These are phyloP conservation scores for Thelonectria discophora DNA, from an alignment of 2,329 filamentous ascomycete species.

Conservation along the genomic window DNA sequence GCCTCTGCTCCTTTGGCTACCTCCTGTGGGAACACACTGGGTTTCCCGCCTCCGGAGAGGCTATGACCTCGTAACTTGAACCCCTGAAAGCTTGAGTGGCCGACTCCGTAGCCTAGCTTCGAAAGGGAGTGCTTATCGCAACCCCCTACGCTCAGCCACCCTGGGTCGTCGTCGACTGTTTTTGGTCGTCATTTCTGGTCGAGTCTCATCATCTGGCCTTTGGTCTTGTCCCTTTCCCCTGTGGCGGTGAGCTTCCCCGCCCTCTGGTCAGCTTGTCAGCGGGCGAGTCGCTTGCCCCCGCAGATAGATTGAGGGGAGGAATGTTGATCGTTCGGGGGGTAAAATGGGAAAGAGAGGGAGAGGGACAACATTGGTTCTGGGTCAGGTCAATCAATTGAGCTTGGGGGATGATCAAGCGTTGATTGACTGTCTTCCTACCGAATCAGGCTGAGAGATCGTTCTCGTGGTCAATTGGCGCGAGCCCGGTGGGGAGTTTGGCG, in stretches of 20 bases:
- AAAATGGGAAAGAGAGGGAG: not conserved
- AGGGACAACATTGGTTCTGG: not conserved
- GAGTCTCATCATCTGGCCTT: slow-evolving; percentile 1
- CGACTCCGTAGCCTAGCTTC: not conserved
- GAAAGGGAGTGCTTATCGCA: slow-evolving; percentile 5
- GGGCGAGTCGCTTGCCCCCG: slow-evolving; percentile 13
- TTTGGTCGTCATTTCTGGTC: slow-evolving; percentile 9
- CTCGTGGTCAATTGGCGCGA: slow-evolving; percentile 18
- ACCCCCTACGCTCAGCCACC: slow-evolving; percentile 18
- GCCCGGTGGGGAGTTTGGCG: not conserved
- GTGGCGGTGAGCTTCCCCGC: slow-evolving; percentile 22
- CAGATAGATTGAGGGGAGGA: slow-evolving; percentile 9
- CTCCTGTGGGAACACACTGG: not conserved
- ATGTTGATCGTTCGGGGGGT: not conserved
- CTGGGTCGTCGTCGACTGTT: slow-evolving; percentile 11
- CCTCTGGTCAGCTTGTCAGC: slow-evolving; percentile 26
- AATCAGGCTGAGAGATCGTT: not conserved
- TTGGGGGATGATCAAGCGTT: slow-evolving; percentile 6
- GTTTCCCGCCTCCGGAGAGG: not conserved
- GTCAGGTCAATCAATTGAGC: slow-evolving; percentile 5
- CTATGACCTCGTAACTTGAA: slow-evolving; percentile 3
- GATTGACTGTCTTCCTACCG: not conserved
- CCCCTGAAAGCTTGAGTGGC: slow-evolving; percentile 15
- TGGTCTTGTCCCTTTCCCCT: not conserved
- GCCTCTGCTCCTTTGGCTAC: not conserved